Evolutionary conservation across 192 early-diverging fungal genomes (phyloP).

Genomic region (Cladochytrium replicatum): DNA sequence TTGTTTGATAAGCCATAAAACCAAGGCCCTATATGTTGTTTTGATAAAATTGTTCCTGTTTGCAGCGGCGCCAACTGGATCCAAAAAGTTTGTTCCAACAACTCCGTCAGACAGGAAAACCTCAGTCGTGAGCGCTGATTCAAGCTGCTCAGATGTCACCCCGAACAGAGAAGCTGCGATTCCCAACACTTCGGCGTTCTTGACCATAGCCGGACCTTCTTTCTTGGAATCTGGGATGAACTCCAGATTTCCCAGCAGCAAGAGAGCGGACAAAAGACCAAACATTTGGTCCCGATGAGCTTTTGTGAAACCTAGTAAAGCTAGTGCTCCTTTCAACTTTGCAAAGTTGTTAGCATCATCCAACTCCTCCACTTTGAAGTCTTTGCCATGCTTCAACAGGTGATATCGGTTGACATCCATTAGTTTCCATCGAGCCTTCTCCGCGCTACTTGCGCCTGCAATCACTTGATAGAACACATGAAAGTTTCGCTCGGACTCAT

Average conservation of each 20-base stretch:
- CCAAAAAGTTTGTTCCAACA: conserved; percentile 75
- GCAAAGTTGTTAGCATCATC: conserved; percentile 33
- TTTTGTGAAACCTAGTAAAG: conserved; percentile 69
- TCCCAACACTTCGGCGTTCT: conserved; percentile 65
- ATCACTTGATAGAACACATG: conserved; percentile 90
- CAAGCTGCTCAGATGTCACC: conserved; percentile 53
- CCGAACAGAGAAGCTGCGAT: conserved; percentile 75
- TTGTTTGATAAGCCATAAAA: conserved; percentile 75
- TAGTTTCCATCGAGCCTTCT: conserved; percentile 64
- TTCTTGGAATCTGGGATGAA: conserved; percentile 57
- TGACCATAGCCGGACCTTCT: conserved; percentile 48
- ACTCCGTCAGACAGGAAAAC: too few relatives aligned
- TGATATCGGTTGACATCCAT: conserved; percentile 29
- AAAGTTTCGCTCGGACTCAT: conserved; percentile 68
- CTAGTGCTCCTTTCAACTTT: conserved; percentile 57
- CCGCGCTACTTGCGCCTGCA: conserved; percentile 64
- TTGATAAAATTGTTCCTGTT: too few relatives aligned
- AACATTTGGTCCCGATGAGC: conserved; percentile 79
- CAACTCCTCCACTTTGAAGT: conserved; percentile 30
- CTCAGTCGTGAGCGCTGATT: too few relatives aligned
- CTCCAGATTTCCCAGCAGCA: conserved; percentile 80
- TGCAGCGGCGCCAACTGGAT: conserved; percentile 67
- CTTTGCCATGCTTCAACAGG: conserved; percentile 23
- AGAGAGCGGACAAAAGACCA: conserved; percentile 70
- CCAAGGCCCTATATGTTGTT: too few relatives aligned